Percentiles rank a stretch among this genome's conserved stretches.
Evolutionary conservation across 2,329 filamentous ascomycete species (phyloP).

Genomic region (Colletotrichum aenigma): DNA sequence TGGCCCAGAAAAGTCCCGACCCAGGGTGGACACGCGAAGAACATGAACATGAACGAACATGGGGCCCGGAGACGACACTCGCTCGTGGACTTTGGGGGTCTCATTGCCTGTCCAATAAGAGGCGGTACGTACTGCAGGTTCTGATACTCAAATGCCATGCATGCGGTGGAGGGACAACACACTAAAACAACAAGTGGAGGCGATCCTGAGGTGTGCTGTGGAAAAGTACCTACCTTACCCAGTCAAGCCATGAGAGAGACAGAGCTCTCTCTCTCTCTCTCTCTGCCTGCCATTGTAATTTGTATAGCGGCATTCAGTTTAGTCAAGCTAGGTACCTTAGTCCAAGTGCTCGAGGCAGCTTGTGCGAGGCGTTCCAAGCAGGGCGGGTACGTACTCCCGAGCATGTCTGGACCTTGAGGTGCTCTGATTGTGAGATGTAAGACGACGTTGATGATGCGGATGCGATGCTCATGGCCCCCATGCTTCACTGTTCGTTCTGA

Average conservation of each 20-base stretch:
- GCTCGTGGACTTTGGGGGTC: not conserved
- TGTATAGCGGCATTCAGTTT: not conserved
- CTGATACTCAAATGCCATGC: not conserved
- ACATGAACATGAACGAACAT: not conserved
- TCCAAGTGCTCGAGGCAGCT: not conserved
- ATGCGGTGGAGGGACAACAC: conserved; percentile 5
- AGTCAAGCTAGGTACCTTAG: too few relatives aligned
- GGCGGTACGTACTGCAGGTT: not conserved
- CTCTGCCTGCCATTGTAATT: not conserved
- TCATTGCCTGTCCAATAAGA: not conserved
- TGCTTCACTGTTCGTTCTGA: not conserved
- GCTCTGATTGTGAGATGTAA: not conserved
- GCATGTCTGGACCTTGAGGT: not conserved
- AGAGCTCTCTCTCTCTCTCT: not conserved
- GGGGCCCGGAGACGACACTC: not conserved
- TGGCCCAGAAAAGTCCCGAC: not conserved
- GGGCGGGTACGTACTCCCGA: not conserved
- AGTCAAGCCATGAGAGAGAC: not conserved
- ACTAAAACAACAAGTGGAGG: conserved; percentile 10
- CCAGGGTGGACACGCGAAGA: not conserved
- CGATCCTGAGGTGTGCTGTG: not conserved
- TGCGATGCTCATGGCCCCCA: not conserved
- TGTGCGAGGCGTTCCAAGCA: not conserved
- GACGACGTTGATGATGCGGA: not conserved
- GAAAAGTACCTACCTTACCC: not conserved